These are phyloP conservation scores for Wallacemonas sp. DNA, from an alignment of 208 protist species.

Conservation along the genomic window DNA sequence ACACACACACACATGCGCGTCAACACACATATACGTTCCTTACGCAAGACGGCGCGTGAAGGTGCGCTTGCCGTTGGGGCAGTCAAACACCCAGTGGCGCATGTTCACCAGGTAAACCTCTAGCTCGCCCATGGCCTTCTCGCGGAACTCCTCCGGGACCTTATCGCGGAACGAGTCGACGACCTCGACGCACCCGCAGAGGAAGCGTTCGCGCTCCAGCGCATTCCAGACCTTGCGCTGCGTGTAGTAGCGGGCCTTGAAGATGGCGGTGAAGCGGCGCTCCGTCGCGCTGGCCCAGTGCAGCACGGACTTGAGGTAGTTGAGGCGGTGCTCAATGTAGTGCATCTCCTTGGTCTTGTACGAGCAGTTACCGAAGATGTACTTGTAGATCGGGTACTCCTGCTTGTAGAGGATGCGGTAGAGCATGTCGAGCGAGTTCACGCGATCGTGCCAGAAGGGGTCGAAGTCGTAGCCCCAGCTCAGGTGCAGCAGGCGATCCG, in stretches of 20 bases:
- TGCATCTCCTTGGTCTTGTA: constrained; percentile 61
- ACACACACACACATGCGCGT: too few species aligned
- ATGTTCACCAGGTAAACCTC: constrained; percentile 76
- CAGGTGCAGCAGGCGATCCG: constrained; percentile 70
- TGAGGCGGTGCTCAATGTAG: constrained; percentile 78
- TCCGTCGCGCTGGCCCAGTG: constrained; percentile 78
- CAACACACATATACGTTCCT: too few species aligned
- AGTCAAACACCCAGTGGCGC: constrained; percentile 91
- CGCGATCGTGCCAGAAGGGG: constrained; percentile 87
- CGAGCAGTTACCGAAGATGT: constrained; percentile 78
- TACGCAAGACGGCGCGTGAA: constrained; percentile 73
- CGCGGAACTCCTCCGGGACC: constrained; percentile 76
- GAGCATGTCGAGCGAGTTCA: constrained; percentile 70
- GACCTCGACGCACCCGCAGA: constrained; percentile 79
- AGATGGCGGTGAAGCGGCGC: constrained; percentile 77
- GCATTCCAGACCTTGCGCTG: constrained; percentile 88
- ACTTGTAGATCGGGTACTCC: constrained; percentile 55
- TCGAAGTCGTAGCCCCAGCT: constrained; percentile 90
- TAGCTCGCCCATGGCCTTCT: constrained; percentile 82
- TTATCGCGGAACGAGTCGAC: constrained; percentile 76
- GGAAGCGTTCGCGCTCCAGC: constrained; percentile 88
- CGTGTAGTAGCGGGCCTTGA: constrained; percentile 75
- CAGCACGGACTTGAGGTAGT: constrained; percentile 83
- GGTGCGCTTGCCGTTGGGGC: constrained; percentile 87
- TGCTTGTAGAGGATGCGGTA: constrained; percentile 71